phyloP scores from a whole-genome alignment of 2,329 filamentous ascomycete genomes.

The Penicillium brevicompactum region DNA sequence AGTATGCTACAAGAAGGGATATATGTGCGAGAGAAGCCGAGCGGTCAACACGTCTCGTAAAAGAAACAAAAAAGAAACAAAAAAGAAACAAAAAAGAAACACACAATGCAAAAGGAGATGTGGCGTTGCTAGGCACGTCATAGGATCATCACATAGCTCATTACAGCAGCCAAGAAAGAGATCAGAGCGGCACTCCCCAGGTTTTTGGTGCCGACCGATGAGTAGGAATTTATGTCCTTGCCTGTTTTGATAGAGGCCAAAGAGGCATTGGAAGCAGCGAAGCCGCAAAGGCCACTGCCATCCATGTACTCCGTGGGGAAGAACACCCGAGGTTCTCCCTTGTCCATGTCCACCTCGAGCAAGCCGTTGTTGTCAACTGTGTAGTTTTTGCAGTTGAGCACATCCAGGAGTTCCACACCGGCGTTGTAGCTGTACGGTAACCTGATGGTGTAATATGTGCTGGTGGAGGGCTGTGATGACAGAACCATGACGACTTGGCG shows the following conservation, averaged over 20 bases:
- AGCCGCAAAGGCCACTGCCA: slow-evolving; percentile 37
- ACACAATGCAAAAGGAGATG: neutral
- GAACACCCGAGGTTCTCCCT: slow-evolving; percentile 35
- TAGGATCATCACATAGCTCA: neutral
- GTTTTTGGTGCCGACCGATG: neutral
- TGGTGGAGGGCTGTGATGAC: slow-evolving; percentile 43
- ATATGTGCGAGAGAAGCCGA: slow-evolving; percentile 1
- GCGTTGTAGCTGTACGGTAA: slow-evolving; percentile 32
- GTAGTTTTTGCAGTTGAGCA: slow-evolving; percentile 32
- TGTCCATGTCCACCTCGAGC: slow-evolving; percentile 31
- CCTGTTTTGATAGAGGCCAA: slow-evolving; percentile 5
- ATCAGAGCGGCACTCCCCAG: neutral
- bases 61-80: neutral
- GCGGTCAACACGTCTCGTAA: slow-evolving; percentile 1
- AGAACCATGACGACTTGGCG: slow-evolving; percentile 47
- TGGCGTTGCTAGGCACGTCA: neutral
- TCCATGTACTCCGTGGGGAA: slow-evolving; percentile 30
- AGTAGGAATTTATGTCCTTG: neutral
- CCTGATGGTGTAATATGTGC: slow-evolving; percentile 31
- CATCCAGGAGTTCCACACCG: slow-evolving; percentile 28
- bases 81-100: neutral
- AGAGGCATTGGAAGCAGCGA: slow-evolving; percentile 10
- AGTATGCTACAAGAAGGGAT: slow-evolving; percentile 8
- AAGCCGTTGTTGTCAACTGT: slow-evolving; percentile 26
- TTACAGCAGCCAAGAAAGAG: neutral